Evolutionary conservation across 352 stramenopile genomes (phyloP).

Genomic region (Pythium dissimile): DNA sequence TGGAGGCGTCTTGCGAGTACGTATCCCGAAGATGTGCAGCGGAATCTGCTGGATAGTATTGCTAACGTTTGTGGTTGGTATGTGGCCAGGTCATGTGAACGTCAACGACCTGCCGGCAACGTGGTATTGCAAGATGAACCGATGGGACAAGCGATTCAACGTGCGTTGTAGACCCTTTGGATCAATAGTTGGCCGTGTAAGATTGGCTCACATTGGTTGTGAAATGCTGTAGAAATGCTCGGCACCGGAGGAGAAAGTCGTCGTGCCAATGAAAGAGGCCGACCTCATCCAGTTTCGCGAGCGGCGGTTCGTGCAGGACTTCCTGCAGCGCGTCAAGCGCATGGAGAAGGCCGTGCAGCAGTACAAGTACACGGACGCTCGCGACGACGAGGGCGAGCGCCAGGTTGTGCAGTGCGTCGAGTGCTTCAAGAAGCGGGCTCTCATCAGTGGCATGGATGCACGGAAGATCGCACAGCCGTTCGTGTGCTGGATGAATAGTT

Average conservation of each 20-base stretch:
- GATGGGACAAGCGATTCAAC: constrained; percentile 77
- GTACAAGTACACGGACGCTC: constrained; percentile 59
- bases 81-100: constrained; percentile 63
- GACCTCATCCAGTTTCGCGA: constrained; percentile 63
- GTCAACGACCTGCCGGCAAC: constrained; percentile 64
- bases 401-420: constrained; percentile 68
- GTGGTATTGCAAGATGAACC: constrained; percentile 88
- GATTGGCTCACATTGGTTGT: background rate
- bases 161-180: constrained; percentile 25
- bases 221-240: constrained; percentile 68
- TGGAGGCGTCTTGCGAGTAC: constrained; percentile 77
- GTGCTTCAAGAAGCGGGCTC: constrained; percentile 66
- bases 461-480: constrained; percentile 69
- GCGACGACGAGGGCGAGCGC: constrained; percentile 64
- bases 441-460: constrained; percentile 75
- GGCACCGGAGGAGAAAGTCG: constrained; percentile 59
- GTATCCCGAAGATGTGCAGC: constrained; percentile 18
- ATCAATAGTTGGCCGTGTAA: background rate
- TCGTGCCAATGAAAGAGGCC: constrained; percentile 59
- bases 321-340: constrained; percentile 65
- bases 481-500: constrained; percentile 81
- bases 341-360: constrained; percentile 66
- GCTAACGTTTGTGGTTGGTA: background rate
- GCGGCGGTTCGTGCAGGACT: constrained; percentile 63
- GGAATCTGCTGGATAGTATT: background rate